phyloP scores from a whole-genome alignment of 2,329 filamentous ascomycete genomes.

The Arthrobotrys sphaeroides region DNA sequence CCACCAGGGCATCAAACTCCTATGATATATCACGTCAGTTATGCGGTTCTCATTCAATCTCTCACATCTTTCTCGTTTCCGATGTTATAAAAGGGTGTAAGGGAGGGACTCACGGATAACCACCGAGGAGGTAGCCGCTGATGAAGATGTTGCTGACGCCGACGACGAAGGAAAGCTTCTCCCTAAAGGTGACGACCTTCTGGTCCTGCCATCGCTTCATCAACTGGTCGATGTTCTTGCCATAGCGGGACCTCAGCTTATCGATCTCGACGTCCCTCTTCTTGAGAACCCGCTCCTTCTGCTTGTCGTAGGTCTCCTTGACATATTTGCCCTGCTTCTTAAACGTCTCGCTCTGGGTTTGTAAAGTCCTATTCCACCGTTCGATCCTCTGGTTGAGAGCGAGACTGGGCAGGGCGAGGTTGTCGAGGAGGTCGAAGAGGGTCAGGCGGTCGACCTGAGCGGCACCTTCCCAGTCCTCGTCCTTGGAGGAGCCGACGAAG shows the following conservation, averaged over 20 bases:
- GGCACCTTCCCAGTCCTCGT: conserved; percentile 49
- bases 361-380: conserved; percentile 83
- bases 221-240: conserved; percentile 57
- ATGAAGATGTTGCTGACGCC: conserved; percentile 98
- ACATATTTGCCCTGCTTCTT: conserved; percentile 82
- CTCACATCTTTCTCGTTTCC: no score
- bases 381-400: conserved; percentile 84
- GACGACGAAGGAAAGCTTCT: conserved; percentile 95
- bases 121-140: conserved; percentile 91
- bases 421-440: conserved; percentile 92
- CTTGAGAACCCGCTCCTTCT: conserved; percentile 89
- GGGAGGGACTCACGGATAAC: conserved; percentile 67
- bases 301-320: conserved; percentile 77
- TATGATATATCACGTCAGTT: not conserved
- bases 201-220: conserved; percentile 80
- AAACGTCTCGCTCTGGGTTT: conserved; percentile 84
- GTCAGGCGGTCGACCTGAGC: conserved; percentile 86
- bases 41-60: no score
- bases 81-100: not conserved
- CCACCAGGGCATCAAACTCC: conserved; percentile 80
- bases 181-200: conserved; percentile 83
- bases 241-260: conserved; percentile 56
- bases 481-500: conserved; percentile 44
- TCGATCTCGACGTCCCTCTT: conserved; percentile 57
- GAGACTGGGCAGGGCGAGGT: conserved; percentile 69